phyloP scores from a whole-genome alignment of 2,329 filamentous ascomycete genomes.

The Leptosphaerulina australis region DNA sequence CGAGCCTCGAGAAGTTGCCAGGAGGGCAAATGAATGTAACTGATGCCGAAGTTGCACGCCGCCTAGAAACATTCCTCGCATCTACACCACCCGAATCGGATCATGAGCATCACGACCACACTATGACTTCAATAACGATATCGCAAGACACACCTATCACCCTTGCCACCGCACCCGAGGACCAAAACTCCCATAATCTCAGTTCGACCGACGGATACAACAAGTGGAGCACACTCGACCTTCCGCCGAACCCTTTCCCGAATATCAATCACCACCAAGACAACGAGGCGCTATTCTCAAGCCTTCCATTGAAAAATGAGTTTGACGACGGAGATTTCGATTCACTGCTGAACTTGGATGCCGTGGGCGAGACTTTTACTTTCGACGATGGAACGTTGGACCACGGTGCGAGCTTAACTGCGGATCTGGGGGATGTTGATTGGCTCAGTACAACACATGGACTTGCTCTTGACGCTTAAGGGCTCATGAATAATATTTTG shows the following conservation, averaged over 20 bases:
- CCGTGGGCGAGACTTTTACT: constrained; percentile 46
- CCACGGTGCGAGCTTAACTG: constrained; percentile 9
- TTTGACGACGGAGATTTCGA: constrained; percentile 52
- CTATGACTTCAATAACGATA: constrained; percentile 41
- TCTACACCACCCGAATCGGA: constrained; percentile 56
- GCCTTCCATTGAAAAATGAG: constrained; percentile 45
- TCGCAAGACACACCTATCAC: constrained; percentile 28
- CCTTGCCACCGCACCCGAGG: constrained; percentile 14
- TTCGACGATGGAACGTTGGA: constrained; percentile 40
- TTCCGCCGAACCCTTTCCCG: constrained; percentile 28
- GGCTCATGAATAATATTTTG: not conserved
- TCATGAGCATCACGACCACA: constrained; percentile 40
- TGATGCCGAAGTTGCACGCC: constrained; percentile 56
- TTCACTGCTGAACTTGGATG: constrained; percentile 49
- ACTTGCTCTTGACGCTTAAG: constrained; percentile 20
- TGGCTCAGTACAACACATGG: constrained; percentile 26
- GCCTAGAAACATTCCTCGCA: constrained; percentile 58
- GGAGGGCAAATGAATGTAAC: constrained; percentile 39
- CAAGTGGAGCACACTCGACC: constrained; percentile 30
- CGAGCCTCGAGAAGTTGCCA: constrained; percentile 39
- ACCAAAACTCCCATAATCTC: not conserved
- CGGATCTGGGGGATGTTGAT: constrained; percentile 21
- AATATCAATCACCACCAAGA: constrained; percentile 44
- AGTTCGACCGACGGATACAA: constrained; percentile 15
- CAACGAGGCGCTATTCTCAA: constrained; percentile 43